Base-by-base conservation (phyloP, 148 eudicot species). In the Cornus florida region DNA sequence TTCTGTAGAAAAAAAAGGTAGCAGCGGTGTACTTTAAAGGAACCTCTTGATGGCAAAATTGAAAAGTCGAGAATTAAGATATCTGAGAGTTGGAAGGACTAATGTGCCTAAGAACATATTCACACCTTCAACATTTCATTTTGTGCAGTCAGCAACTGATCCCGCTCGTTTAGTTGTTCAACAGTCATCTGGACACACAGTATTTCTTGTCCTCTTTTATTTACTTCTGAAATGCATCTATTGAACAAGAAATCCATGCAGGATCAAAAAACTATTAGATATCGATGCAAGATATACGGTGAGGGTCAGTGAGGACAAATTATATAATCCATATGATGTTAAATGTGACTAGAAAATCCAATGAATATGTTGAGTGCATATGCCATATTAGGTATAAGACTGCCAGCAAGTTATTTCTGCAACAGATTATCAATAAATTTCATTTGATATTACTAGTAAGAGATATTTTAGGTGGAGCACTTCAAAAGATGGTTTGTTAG, bases 81-180 rank as follows among this genome's bases (percentile, higher is more conserved):
- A 35, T 28, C 28, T 17, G 1, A 6, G 19, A 0, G 39, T 20
- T 33, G 53, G 43, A 1, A 43, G 41, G 28, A 38, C 50, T 3
- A 24, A 67, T 72, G 46, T 31, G 75, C 6, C 9, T 32, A 19
- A 31, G 48, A 64, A 23, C 39, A 7, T 16, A 70, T 56, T n/a
- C 66, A 17, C 60, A 89, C 92, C 90, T 91, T 91, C 50, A 91
- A 75, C 92, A 91, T 84, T 70, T 91, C 88, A 83, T 91, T 91
- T 78, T 89, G 90, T 50, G 91, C 84, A 16, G 78, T 78, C 71
- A 91, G 81, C 82, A 88, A 79, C 85, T 89, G 92, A 74, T 81
- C 94, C 13, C 89, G 84, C 69, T 87, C 89, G 76, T 83, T 83
- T 62, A 87, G 69, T 72, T 89, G 90, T 80, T 87, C 90, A 24